These are phyloP conservation scores for Psilocybe cubensis DNA, from an alignment of 768 basidiomycete species.

Conservation along the genomic window DNA sequence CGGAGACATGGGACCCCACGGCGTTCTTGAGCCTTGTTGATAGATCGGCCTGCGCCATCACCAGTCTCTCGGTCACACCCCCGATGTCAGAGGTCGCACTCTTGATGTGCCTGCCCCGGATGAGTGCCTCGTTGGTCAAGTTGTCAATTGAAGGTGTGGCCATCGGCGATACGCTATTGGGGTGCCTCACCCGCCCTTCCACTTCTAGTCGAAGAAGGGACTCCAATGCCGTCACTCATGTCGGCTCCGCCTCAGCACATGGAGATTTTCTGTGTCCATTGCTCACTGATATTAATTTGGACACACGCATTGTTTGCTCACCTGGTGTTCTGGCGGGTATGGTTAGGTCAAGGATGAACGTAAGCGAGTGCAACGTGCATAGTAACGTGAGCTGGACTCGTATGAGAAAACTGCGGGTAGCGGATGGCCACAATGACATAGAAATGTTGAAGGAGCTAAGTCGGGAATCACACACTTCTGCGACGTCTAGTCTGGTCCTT, in stretches of 20 bases:
- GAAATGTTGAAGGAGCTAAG: conserved; percentile 19
- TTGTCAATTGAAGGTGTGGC: conserved; percentile 27
- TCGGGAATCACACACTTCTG: background rate
- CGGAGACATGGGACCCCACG: conserved; percentile 29
- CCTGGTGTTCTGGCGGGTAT: conserved; percentile 22
- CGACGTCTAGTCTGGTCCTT: conserved; percentile 4
- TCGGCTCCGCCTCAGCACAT: background rate
- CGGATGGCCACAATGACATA: conserved; percentile 23
- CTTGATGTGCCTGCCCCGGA: conserved; percentile 26
- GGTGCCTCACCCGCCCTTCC: conserved; percentile 21
- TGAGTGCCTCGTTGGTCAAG: conserved; percentile 25
- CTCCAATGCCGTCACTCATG: background rate
- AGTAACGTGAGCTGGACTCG: background rate
- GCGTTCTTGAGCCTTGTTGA: conserved; percentile 30
- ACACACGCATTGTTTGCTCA: conserved; percentile 23
- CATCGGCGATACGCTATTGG: conserved; percentile 27
- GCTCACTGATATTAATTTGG: conserved; percentile 25
- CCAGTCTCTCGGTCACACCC: conserved; percentile 28
- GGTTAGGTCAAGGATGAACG: conserved; percentile 26
- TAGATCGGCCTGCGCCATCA: conserved; percentile 32
- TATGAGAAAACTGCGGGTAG: conserved; percentile 15
- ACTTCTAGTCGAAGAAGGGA: background rate
- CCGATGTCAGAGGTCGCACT: conserved; percentile 32
- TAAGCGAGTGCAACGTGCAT: background rate
- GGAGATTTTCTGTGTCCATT: conserved; percentile 18